These are phyloP conservation scores for Collybia sp. DNA, from an alignment of 768 basidiomycete genomes.

Conservation along the genomic window DNA sequence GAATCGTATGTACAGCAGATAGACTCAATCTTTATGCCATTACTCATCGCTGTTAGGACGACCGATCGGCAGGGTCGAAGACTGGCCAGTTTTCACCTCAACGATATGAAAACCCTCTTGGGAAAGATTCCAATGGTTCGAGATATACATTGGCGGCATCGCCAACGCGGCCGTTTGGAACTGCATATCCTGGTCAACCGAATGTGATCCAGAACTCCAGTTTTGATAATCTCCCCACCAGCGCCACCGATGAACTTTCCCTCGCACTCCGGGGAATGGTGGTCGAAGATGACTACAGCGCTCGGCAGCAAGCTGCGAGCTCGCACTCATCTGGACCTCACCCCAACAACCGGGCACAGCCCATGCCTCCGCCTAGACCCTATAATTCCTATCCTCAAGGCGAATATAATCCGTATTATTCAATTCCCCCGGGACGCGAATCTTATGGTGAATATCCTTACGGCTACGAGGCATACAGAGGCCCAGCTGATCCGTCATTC, in stretches of 20 bases:
- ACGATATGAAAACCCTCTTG: constrained; percentile 42
- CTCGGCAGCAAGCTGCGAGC: constrained; percentile 5
- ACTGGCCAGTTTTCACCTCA: constrained; percentile 50
- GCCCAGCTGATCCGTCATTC: constrained; percentile 41
- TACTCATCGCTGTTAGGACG: constrained; percentile 31
- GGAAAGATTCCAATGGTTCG: constrained; percentile 31
- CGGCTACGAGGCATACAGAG: constrained; percentile 38
- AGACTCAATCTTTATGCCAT: constrained; percentile 3
- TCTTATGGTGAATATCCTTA: constrained; percentile 53
- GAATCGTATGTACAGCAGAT: constrained; percentile 29
- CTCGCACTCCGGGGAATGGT: constrained; percentile 48
- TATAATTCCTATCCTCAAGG: constrained; percentile 48
- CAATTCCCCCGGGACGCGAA: constrained; percentile 43
- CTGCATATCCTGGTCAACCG: constrained; percentile 18
- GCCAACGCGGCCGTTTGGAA: constrained; percentile 34
- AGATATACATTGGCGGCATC: constrained; percentile 40
- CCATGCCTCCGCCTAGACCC: constrained; percentile 37
- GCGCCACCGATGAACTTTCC: constrained; percentile 50
- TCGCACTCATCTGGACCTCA: constrained; percentile 13
- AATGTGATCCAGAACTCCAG: constrained; percentile 4
- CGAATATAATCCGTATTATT: constrained; percentile 61
- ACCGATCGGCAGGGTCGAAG: constrained; percentile 39
- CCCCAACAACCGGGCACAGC: constrained; percentile 33
- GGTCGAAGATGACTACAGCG: constrained; percentile 20
- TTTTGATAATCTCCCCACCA: constrained; percentile 23